These are phyloP conservation scores for Xerocomellus dryophilus DNA, from an alignment of 768 basidiomycete species.

Conservation along the genomic window DNA sequence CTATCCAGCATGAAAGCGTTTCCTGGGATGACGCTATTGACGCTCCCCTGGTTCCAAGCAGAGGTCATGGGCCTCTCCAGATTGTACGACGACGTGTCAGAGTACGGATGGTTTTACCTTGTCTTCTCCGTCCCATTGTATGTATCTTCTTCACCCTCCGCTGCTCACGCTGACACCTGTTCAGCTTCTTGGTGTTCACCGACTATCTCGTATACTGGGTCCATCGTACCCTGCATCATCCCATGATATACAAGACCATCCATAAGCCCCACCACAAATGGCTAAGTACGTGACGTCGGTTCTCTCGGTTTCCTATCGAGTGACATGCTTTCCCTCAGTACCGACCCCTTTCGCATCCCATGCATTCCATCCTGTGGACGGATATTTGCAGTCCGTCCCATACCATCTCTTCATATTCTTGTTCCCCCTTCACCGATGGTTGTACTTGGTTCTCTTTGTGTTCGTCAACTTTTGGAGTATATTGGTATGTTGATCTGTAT, in stretches of 20 bases:
- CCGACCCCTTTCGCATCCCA: slow-evolving; percentile 97
- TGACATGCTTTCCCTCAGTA: slow-evolving; percentile 46
- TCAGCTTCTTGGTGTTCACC: slow-evolving; percentile 79
- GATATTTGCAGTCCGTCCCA: slow-evolving; percentile 89
- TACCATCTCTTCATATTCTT: slow-evolving; percentile 91
- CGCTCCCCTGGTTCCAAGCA: slow-evolving; percentile 90
- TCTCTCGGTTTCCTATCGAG: background rate
- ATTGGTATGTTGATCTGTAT: slow-evolving; percentile 50
- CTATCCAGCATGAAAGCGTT: slow-evolving; percentile 68
- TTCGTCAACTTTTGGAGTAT: slow-evolving; percentile 94
- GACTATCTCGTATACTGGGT: slow-evolving; percentile 96
- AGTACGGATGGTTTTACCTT: slow-evolving; percentile 78
- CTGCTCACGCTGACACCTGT: background rate
- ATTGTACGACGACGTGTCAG: slow-evolving; percentile 73
- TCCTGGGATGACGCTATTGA: slow-evolving; percentile 78
- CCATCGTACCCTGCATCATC: slow-evolving; percentile 87
- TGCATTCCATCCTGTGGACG: slow-evolving; percentile 96
- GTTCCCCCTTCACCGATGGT: slow-evolving; percentile 83
- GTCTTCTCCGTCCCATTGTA: slow-evolving; percentile 67
- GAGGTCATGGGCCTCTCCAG: slow-evolving; percentile 84
- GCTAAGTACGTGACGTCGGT: slow-evolving; percentile 61
- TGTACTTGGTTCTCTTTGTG: slow-evolving; percentile 85
- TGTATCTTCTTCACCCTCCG: slow-evolving; percentile 24
- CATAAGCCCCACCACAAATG: slow-evolving; percentile 99
- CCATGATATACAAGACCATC: slow-evolving; percentile 79